These are phyloP conservation scores for Neurospora sp. DNA, from an alignment of 495 filamentous ascomycete species.

Conservation along the genomic window DNA sequence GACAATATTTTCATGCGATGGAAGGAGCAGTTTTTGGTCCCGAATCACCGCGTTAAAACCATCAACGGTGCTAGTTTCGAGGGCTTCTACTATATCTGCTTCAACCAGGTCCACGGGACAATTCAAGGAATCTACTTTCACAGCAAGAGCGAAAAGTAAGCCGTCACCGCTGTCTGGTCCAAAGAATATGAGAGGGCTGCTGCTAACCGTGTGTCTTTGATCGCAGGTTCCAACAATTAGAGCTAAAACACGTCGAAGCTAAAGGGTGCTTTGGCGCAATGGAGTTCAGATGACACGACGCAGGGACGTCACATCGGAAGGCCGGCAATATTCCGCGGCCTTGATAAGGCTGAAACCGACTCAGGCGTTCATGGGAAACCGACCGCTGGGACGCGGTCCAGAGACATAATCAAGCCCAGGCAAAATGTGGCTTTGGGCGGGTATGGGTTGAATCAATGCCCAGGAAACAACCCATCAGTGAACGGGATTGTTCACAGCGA, in stretches of 20 bases:
- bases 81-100: constrained; percentile 99
- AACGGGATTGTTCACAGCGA: not conserved
- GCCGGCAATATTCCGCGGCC: not conserved
- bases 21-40: constrained; percentile 98
- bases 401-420: not conserved
- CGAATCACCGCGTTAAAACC: constrained; percentile 80
- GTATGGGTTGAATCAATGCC: not conserved
- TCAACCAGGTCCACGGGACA: constrained; percentile 78
- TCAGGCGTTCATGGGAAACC: not conserved
- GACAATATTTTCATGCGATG: constrained; percentile 98
- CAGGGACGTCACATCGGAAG: not conserved
- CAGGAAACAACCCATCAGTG: not conserved
- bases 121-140: constrained; percentile 97
- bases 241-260: constrained; percentile 79
- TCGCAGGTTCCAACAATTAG: constrained; percentile 78
- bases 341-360: not conserved
- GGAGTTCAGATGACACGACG: constrained; percentile 70
- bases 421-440: not conserved
- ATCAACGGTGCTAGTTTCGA: constrained; percentile 95
- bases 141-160: constrained; percentile 90
- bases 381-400: not conserved
- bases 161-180: constrained; percentile 3
- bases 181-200: not conserved
- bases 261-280: constrained; percentile 76
- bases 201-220: not conserved